phyloP scores from a whole-genome alignment of 2,329 filamentous ascomycete genomes.

The Nothopassalora personata region DNA sequence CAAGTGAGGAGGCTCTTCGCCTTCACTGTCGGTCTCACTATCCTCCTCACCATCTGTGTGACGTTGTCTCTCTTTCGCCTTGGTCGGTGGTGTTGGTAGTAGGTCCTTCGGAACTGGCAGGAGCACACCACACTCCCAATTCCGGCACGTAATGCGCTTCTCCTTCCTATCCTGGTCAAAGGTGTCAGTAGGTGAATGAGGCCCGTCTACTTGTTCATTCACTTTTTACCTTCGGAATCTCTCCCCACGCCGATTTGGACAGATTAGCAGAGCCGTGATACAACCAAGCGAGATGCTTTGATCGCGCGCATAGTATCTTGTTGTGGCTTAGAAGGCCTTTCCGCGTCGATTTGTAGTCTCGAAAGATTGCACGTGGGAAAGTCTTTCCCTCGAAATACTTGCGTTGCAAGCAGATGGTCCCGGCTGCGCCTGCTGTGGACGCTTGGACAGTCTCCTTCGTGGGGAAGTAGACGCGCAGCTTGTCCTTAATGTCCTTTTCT shows the following conservation, averaged over 20 bases:
- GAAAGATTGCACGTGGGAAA: conserved; percentile 68
- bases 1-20: neutral
- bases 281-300: conserved; percentile 57
- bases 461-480: conserved; percentile 75
- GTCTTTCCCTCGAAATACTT: conserved; percentile 63
- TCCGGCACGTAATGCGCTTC: conserved; percentile 76
- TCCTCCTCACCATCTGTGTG: conserved; percentile 9
- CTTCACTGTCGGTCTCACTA: conserved; percentile 17
- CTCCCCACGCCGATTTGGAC: conserved; percentile 91
- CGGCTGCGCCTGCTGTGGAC: conserved; percentile 49
- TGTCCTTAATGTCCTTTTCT: conserved; percentile 32
- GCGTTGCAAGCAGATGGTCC: conserved; percentile 74
- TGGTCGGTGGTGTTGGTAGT: neutral
- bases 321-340: conserved; percentile 77
- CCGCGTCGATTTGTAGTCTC: conserved; percentile 69
- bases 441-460: conserved; percentile 55
- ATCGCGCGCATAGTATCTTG: conserved; percentile 51
- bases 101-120: conserved; percentile 8
- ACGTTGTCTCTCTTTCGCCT: neutral
- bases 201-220: too few relatives aligned
- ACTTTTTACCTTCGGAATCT: conserved; percentile 51
- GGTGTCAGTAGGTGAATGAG: too few relatives aligned
- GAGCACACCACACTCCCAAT: conserved; percentile 94
- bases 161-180: conserved; percentile 50
- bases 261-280: conserved; percentile 90